A percentile compares a stretch with the other conserved stretches of the same genome.
These are phyloP conservation scores for Penicillium thymicola DNA, from an alignment of 2,329 filamentous ascomycete species.

Conservation along the genomic window DNA sequence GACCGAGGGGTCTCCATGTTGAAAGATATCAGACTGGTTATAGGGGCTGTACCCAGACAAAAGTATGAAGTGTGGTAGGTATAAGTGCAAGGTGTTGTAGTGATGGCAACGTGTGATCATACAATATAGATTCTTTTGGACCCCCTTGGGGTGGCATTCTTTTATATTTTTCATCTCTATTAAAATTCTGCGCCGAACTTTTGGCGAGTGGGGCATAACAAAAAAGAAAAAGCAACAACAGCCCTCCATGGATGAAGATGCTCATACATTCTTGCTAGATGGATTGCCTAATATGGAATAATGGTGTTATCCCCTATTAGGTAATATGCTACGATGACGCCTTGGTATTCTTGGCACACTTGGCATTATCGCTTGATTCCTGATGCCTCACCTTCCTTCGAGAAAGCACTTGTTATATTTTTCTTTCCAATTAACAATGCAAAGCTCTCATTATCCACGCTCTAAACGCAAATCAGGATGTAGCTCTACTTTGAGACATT, in stretches of 20 bases:
- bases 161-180: constrained; percentile 14
- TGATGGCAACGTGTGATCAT: background rate
- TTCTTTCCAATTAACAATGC: background rate
- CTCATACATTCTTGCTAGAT: background rate
- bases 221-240: constrained; percentile 1
- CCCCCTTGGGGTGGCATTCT: background rate
- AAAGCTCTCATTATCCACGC: background rate
- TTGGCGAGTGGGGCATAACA: background rate
- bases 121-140: background rate
- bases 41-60: background rate
- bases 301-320: constrained; percentile 12
- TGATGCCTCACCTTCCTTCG: background rate
- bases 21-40: constrained; percentile 2
- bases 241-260: background rate
- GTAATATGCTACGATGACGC: constrained; percentile 22
- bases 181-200: background rate
- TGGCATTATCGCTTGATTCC: constrained; percentile 7
- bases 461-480: background rate
- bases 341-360: background rate
- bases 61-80: background rate
- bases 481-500: background rate
- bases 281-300: constrained; percentile 19
- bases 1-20: constrained; percentile 19
- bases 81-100: background rate
- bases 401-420: background rate